Base-by-base conservation (phyloP, 768 basidiomycete species). In the Tubosaeta sp. region DNA sequence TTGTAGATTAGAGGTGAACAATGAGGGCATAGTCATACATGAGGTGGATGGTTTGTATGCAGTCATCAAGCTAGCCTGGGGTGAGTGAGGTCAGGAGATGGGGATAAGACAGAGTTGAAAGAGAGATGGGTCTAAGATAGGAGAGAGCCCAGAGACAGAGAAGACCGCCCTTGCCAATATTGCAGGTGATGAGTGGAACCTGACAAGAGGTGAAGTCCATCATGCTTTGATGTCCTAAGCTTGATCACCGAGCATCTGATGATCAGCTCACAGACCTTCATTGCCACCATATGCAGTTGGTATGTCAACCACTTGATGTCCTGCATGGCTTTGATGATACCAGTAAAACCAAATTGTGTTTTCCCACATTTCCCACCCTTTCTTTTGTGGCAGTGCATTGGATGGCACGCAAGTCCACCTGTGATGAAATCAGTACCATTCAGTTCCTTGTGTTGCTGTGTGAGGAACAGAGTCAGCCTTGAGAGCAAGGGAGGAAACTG, bases 341-440 rank as follows among this genome's bases (percentile, higher is more conserved):
- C 92, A 1, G 88, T 76, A 58, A 93, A 92, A 12, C 87, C 90
- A 65, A 87, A 88, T 86, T 83, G 56, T 80, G 75, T 47, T 70
- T 74, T 1, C 65, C 65, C 0, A 66, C 52, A 46, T 84, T 84
- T 0, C 75, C 72, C 0, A 86, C 88, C 69, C 85, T 90, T 65
- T 95, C 91, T 66, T 92, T 91, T 12, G 93, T 91, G 0, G 80
- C 83, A 59, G 90, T 82, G 16, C 92, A 81, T 53, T 84, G 72
- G 33, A 90, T n/a, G n/a, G n/a, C 92, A 22, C 93, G 84, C n/a
- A 92, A 92, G 25, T 95, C 95, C 95, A 98, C 97, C 97, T 43
- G 84, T 87, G 32, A 98, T 83, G 2, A 86, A 14, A 94, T 95
- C 10, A 95, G 91, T 8, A 56, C 97, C 95, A 76, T 97, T 94